Evolutionary conservation across 1,139 yeast species (phyloP).

Genomic region (Hanseniaspora gamundiae): DNA sequence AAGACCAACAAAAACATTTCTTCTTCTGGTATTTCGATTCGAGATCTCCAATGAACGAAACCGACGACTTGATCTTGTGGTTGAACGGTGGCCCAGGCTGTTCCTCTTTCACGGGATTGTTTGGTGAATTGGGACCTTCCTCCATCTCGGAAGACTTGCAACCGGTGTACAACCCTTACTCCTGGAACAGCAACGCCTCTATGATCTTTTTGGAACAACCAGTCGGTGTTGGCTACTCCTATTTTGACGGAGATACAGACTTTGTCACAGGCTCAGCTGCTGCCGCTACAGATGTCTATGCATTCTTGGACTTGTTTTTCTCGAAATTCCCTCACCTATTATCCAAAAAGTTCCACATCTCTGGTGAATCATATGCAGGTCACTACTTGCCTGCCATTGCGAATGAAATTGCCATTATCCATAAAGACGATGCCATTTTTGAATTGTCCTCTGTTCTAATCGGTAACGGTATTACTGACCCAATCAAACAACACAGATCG

Average conservation of each 20-base stretch:
- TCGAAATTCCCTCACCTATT: constrained; percentile 56
- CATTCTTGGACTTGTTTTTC: constrained; percentile 66
- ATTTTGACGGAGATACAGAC: constrained; percentile 37
- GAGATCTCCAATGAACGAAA: constrained; percentile 47
- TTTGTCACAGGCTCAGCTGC: constrained; percentile 47
- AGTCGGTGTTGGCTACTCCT: constrained; percentile 68
- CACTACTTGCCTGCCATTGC: constrained; percentile 79
- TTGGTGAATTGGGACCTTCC: constrained; percentile 60
- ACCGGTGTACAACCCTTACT: constrained; percentile 46
- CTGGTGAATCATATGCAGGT: constrained; percentile 86
- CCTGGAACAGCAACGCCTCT: constrained; percentile 62
- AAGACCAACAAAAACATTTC: constrained; percentile 73
- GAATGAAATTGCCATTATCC: constrained; percentile 36
- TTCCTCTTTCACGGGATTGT: constrained; percentile 53
- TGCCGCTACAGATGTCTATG: constrained; percentile 71
- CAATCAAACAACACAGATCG: constrained; percentile 45
- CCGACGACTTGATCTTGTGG: constrained; percentile 28
- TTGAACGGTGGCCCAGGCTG: constrained; percentile 72
- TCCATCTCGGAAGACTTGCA: constrained; percentile 36
- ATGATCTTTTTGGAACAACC: constrained; percentile 67
- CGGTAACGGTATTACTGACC: constrained; percentile 78
- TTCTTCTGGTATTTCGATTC: constrained; percentile 84
- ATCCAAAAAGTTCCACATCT: constrained; percentile 57
- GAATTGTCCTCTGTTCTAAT: constrained; percentile 60
- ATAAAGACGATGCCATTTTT: constrained; percentile 27